Percentiles rank a stretch among this genome's conserved stretches.
These are phyloP conservation scores for Heterobasidion annosum DNA, from an alignment of 1,284 basidiomycete genomes.

Conservation along the genomic window DNA sequence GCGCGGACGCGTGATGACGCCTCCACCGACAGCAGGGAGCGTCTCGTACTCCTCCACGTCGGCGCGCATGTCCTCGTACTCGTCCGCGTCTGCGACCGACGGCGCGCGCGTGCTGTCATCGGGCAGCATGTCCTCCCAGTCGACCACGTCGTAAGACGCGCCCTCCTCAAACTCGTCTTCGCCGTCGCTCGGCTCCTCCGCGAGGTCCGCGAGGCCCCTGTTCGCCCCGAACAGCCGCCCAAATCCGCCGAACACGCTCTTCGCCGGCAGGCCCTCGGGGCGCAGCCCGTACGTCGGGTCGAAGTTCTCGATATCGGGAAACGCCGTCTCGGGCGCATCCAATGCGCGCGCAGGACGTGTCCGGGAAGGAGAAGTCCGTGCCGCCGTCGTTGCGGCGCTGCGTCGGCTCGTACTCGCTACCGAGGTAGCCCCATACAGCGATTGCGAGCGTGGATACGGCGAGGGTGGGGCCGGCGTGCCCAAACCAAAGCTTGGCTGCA, in stretches of 20 bases:
- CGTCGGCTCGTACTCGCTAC: slow-evolving; percentile 7
- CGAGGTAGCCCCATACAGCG: slow-evolving; percentile 6
- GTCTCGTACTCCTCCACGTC: slow-evolving; percentile 25
- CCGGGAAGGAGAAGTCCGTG: slow-evolving; percentile 13
- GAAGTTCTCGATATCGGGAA: slow-evolving; percentile 84
- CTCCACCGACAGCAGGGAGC: slow-evolving; percentile 58
- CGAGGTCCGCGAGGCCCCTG: slow-evolving; percentile 71
- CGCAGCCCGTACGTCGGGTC: slow-evolving; percentile 98
- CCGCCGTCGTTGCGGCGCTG: slow-evolving; percentile 6
- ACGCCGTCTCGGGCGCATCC: slow-evolving; percentile 39
- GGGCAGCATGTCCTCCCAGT: slow-evolving; percentile 53
- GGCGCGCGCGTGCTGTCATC: slow-evolving; percentile 23
- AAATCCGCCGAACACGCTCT: slow-evolving; percentile 65
- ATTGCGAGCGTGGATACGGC: slow-evolving; percentile 5
- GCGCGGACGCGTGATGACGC: slow-evolving; percentile 50
- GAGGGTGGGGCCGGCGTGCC: slow-evolving; percentile 1
- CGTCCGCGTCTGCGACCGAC: slow-evolving; percentile 16
- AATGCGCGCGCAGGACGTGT: slow-evolving; percentile 15
- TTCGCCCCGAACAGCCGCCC: slow-evolving; percentile 55
- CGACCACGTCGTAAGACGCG: slow-evolving; percentile 28
- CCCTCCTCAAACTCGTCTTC: slow-evolving; percentile 24
- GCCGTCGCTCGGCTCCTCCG: slow-evolving; percentile 50
- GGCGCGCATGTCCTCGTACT: slow-evolving; percentile 14
- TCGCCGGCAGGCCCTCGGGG: slow-evolving; percentile 77
- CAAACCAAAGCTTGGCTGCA: background rate